Conservation (phyloP, 805 yeast species). For the Priceomyces haplophilus region DNA sequence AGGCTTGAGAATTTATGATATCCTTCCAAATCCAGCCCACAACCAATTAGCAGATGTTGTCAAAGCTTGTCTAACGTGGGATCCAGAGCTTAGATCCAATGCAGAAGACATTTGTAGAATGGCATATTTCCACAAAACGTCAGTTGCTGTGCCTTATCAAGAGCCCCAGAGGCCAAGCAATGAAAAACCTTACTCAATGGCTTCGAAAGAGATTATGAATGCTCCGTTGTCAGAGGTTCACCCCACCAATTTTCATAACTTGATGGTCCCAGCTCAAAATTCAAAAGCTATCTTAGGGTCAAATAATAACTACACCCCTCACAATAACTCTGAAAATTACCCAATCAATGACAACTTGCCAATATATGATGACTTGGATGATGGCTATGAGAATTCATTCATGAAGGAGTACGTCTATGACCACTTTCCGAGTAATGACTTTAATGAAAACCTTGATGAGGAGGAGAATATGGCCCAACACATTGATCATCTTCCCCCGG, state of each 20-base stretch:
- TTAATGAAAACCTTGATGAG: not conserved
- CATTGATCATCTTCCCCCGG: slow-evolving; percentile 6
- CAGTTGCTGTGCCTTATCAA: slow-evolving; percentile 13
- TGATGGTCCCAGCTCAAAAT: not conserved
- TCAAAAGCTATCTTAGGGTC: not conserved
- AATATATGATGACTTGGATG: slow-evolving; percentile 17
- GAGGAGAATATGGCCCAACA: slow-evolving; percentile 1
- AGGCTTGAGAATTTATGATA: slow-evolving; percentile 46
- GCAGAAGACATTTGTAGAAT: slow-evolving; percentile 46
- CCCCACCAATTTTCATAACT: slow-evolving; percentile 1
- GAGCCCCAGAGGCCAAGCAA: slow-evolving; percentile 14
- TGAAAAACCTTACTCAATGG: not conserved
- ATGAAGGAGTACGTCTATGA: slow-evolving; percentile 5
- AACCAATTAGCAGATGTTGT: slow-evolving; percentile 42
- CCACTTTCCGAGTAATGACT: not conserved
- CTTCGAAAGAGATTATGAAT: not conserved
- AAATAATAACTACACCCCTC: not conserved
- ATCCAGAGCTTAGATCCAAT: slow-evolving; percentile 63
- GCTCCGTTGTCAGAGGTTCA: not conserved
- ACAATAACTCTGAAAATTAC: not conserved
- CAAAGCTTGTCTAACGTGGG: slow-evolving; percentile 65
- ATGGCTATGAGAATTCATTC: slow-evolving; percentile 18
- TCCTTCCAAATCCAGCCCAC: slow-evolving; percentile 45
- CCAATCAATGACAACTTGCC: slow-evolving; percentile 1
- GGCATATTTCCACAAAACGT: slow-evolving; percentile 53